phyloP scores from a whole-genome alignment of 192 early-diverging fungal genomes.

The Mortierella alpina region DNA sequence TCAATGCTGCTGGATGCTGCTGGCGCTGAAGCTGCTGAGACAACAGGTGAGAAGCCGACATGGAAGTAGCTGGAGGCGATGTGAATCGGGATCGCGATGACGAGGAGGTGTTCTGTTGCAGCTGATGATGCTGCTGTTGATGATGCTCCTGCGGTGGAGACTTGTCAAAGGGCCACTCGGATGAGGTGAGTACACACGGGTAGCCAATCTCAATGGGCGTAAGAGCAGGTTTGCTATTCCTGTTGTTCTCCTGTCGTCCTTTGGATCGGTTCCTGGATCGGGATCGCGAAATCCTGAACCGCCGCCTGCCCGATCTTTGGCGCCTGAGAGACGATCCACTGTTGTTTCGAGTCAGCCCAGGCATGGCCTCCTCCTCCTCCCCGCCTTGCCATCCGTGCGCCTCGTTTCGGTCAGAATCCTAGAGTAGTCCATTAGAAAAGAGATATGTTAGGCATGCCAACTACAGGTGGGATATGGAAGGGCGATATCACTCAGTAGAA shows the following conservation, averaged over 20 bases:
- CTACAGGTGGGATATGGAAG: too few relatives aligned
- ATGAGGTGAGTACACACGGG: slow-evolving; percentile 9
- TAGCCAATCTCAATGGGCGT: slow-evolving; percentile 36
- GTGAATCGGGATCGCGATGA: neutral
- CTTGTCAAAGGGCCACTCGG: slow-evolving; percentile 39
- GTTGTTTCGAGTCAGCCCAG: slow-evolving; percentile 8
- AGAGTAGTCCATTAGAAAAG: too few relatives aligned
- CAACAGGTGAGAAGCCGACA: neutral
- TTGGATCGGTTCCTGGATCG: slow-evolving; percentile 36
- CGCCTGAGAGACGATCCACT: slow-evolving; percentile 21
- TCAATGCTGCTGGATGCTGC: neutral
- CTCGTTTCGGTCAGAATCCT: slow-evolving; percentile 19
- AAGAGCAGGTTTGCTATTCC: slow-evolving; percentile 15
- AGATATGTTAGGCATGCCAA: too few relatives aligned
- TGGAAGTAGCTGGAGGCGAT: neutral
- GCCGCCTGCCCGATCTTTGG: slow-evolving; percentile 34
- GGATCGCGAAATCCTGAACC: slow-evolving; percentile 32
- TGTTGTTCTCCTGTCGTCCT: slow-evolving; percentile 14
- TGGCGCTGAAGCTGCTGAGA: neutral
- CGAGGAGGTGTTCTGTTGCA: too few relatives aligned
- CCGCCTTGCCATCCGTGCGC: neutral
- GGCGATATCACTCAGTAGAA: neutral
- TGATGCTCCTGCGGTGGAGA: neutral
- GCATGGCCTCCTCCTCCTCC: neutral
- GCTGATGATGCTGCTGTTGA: neutral